Percentiles rank a stretch among this genome's conserved stretches.
phyloP scores from a whole-genome alignment of 2,329 filamentous ascomycete species.

The Calonectria fujianensis region DNA sequence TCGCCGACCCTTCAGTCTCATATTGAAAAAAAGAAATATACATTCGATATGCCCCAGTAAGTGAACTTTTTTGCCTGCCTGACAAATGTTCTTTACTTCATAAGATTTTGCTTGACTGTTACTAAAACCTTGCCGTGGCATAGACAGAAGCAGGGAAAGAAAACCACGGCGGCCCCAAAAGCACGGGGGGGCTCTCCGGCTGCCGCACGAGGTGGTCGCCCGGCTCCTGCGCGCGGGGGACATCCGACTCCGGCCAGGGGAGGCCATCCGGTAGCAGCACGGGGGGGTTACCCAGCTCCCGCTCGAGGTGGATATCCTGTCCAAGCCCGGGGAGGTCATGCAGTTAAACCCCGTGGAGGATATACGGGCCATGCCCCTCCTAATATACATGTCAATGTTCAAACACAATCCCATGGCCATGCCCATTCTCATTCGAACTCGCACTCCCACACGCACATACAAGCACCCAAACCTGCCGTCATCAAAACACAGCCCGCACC shows the following conservation, averaged over 20 bases:
- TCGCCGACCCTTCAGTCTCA: too few species aligned
- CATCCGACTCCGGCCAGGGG: background rate
- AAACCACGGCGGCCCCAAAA: background rate
- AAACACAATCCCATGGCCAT: background rate
- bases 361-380: background rate
- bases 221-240: background rate
- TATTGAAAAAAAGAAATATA: background rate
- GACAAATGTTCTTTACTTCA: background rate
- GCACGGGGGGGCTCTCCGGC: background rate
- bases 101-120: background rate
- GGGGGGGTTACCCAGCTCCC: background rate
- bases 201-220: background rate
- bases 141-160: constrained; percentile 7
- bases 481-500: background rate
- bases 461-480: background rate
- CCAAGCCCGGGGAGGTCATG: background rate
- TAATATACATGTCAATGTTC: background rate
- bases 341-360: background rate
- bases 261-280: background rate
- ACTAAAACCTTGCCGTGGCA: background rate
- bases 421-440: constrained; percentile 2
- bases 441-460: background rate
- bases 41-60: constrained; percentile 2
- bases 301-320: background rate
- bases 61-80: background rate